Percentiles rank a stretch among this genome's conserved stretches.
These are phyloP conservation scores for Didymella segeticola DNA, from an alignment of 2,329 filamentous ascomycete genomes.

Conservation along the genomic window DNA sequence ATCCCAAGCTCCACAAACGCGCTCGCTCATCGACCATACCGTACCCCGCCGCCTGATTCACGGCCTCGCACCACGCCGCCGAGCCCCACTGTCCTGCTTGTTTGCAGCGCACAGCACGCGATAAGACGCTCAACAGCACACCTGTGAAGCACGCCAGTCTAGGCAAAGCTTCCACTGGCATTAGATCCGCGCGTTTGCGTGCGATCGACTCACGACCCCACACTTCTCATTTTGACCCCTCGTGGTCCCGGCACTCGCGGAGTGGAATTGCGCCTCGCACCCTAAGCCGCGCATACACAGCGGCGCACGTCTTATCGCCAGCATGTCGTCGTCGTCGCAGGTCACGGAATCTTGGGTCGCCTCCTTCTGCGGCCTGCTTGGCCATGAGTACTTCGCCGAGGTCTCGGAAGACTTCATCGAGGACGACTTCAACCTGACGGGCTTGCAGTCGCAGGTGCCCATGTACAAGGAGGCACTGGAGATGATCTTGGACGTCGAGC, in stretches of 20 bases:
- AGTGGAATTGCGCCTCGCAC: conserved; percentile 29
- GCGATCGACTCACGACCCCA: conserved; percentile 27
- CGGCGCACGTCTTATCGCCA: conserved; percentile 15
- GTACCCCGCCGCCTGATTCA: conserved; percentile 15
- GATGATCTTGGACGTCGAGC: conserved; percentile 99
- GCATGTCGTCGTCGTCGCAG: conserved; percentile 64
- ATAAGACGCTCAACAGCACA: conserved; percentile 7
- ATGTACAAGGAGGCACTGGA: conserved; percentile 99
- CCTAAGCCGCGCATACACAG: conserved; percentile 24
- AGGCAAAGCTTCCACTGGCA: not conserved
- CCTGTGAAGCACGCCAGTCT: not conserved
- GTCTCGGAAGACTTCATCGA: conserved; percentile 99
- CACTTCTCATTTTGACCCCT: conserved; percentile 41
- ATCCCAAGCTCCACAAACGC: not conserved
- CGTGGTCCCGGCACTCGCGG: conserved; percentile 25
- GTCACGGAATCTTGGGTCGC: conserved; percentile 93
- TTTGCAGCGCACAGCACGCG: conserved; percentile 13
- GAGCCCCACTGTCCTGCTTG: conserved; percentile 14
- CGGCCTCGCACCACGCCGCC: conserved; percentile 12
- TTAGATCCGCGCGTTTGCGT: conserved; percentile 4
- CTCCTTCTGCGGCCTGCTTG: conserved; percentile 92
- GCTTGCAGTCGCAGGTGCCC: conserved; percentile 90
- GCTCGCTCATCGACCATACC: conserved; percentile 12
- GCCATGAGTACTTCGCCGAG: conserved; percentile 98
- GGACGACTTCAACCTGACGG: conserved; percentile 98